Percentiles rank a stretch among this genome's conserved stretches.
phyloP scores from a whole-genome alignment of 2,329 filamentous ascomycete genomes.

The Colletotrichum cereale region DNA sequence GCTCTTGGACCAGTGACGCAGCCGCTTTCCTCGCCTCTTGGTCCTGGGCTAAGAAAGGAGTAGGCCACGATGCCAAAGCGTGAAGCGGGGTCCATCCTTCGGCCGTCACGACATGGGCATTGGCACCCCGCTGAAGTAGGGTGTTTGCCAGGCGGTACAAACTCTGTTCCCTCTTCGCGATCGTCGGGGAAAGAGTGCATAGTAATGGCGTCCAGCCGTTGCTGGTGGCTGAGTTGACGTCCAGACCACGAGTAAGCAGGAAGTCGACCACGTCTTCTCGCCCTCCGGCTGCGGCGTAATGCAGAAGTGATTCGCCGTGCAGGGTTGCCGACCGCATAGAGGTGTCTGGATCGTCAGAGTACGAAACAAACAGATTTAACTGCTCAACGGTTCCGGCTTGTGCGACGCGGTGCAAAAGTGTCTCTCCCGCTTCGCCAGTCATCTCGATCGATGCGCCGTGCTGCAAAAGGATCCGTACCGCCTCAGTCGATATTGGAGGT shows the following conservation, averaged over 20 bases:
- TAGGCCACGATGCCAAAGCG: slow-evolving; percentile 27
- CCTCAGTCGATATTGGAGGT: slow-evolving; percentile 20
- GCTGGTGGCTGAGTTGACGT: slow-evolving; percentile 23
- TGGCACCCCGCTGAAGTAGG: slow-evolving; percentile 27
- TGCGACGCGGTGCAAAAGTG: slow-evolving; percentile 23
- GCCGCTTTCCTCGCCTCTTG: slow-evolving; percentile 12
- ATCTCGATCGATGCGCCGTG: slow-evolving; percentile 18
- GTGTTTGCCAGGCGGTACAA: slow-evolving; percentile 15
- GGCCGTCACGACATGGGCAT: slow-evolving; percentile 32
- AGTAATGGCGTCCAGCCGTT: slow-evolving; percentile 36
- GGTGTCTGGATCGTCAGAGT: slow-evolving; percentile 18
- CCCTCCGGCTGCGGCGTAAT: slow-evolving; percentile 34
- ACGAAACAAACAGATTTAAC: slow-evolving; percentile 18
- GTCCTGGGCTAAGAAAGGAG: slow-evolving; percentile 11
- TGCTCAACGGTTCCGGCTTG: slow-evolving; percentile 15
- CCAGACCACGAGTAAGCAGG: slow-evolving; percentile 24
- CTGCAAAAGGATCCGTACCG: slow-evolving; percentile 18
- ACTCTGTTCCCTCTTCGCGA: slow-evolving; percentile 13
- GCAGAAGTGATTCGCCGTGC: slow-evolving; percentile 31
- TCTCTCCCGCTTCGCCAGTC: slow-evolving; percentile 21
- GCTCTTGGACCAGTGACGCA: slow-evolving; percentile 22
- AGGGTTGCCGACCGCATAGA: slow-evolving; percentile 12
- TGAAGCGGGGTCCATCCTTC: slow-evolving; percentile 38
- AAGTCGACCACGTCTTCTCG: slow-evolving; percentile 17
- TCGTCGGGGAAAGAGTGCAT: slow-evolving; percentile 33